phyloP scores from a whole-genome alignment of 1,139 yeast genomes.

The Nakaseomyces delphensis region DNA sequence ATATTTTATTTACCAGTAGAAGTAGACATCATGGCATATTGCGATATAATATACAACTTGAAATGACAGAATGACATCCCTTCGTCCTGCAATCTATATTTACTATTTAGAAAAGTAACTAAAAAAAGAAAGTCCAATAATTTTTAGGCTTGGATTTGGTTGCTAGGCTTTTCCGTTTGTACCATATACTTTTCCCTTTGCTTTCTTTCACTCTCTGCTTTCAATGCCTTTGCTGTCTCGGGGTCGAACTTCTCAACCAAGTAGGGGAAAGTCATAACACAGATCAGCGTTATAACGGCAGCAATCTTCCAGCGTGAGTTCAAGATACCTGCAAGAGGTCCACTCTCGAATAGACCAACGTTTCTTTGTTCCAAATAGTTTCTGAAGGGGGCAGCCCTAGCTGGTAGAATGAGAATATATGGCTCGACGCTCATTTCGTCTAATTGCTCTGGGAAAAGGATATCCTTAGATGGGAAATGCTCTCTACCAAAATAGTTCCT shows the following conservation, averaged over 20 bases:
- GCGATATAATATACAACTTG: too few relatives aligned
- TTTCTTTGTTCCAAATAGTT: constrained; percentile 29
- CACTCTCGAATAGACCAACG: constrained; percentile 29
- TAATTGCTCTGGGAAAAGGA: constrained; percentile 26
- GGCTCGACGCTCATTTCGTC: constrained; percentile 19
- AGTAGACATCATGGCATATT: too few relatives aligned
- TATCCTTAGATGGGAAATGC: constrained; percentile 29
- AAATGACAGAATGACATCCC: too few relatives aligned
- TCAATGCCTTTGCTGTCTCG: constrained; percentile 32
- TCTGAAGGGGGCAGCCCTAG: constrained; percentile 29
- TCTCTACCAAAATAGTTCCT: constrained; percentile 31
- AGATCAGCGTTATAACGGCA: constrained; percentile 24
- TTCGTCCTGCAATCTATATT: too few relatives aligned
- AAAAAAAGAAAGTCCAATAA: too few relatives aligned
- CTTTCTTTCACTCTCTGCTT: constrained; percentile 27
- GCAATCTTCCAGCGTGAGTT: constrained; percentile 34
- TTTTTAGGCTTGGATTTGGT: not conserved
- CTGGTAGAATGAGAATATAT: constrained; percentile 20
- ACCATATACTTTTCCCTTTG: constrained; percentile 23
- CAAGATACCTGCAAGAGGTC: constrained; percentile 32
- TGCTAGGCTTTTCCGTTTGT: constrained; percentile 4
- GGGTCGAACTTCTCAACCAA: constrained; percentile 35
- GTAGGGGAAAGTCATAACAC: constrained; percentile 28
- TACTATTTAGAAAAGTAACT: too few relatives aligned
- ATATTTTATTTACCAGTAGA: too few relatives aligned